Conservation (phyloP, 2,329 filamentous ascomycete species). For the Teratosphaeriaceae sp. region DNA sequence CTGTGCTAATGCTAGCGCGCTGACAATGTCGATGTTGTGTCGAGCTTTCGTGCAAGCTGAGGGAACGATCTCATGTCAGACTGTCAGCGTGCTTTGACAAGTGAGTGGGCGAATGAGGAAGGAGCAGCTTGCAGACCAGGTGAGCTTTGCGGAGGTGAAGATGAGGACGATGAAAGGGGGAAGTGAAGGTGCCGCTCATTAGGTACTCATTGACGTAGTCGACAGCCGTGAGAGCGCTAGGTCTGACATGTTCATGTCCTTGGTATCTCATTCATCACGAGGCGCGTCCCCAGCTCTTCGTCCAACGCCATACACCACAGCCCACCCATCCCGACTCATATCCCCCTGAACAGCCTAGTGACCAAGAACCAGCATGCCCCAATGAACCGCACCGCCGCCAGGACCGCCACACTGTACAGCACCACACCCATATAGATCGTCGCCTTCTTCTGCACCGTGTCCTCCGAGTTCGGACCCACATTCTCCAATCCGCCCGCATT, state of each 20-base stretch:
- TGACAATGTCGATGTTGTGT: too few species aligned
- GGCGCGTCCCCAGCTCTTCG: background rate
- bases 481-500: conserved; percentile 73
- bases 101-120: too few species aligned
- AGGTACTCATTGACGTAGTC: too few species aligned
- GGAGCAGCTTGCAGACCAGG: too few species aligned
- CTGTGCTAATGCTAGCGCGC: too few species aligned
- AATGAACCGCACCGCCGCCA: conserved; percentile 80
- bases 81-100: too few species aligned
- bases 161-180: too few species aligned
- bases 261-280: conserved; percentile 5
- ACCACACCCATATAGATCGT: conserved; percentile 83
- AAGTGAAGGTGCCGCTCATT: too few species aligned
- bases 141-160: too few species aligned
- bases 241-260: background rate
- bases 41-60: too few species aligned
- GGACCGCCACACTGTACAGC: conserved; percentile 77
- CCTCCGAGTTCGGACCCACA: conserved; percentile 31
- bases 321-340: conserved; percentile 17
- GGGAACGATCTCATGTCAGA: too few species aligned
- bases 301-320: conserved; percentile 6
- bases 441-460: conserved; percentile 50
- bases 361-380: conserved; percentile 91
- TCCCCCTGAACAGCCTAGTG: conserved; percentile 68
- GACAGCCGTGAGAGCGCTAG: too few species aligned